Evolutionary conservation across 495 filamentous ascomycete species (phyloP), one percentile per base, ranked within the genome.

Genomic region (Melanomma pulvis-pyrius): DNA sequence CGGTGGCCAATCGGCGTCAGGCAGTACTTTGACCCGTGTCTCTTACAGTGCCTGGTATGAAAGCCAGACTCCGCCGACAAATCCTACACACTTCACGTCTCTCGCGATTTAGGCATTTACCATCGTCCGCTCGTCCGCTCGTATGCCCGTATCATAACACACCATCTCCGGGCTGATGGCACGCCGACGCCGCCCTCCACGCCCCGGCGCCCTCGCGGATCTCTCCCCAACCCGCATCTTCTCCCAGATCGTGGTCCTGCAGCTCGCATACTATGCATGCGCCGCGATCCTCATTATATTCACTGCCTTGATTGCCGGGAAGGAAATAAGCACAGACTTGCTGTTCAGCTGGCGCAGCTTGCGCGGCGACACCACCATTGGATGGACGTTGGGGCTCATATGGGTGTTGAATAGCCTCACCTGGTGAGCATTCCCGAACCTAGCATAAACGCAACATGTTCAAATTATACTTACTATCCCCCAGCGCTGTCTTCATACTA

Each of bases 321-420:
- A 83, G 12, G 75, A 81, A 1, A 92, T 97, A 68, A 84, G 77
- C 26, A 71, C 89, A 0, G 87, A 90, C 53, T 75, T 96, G 34
- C 76, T 98, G 1, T 83, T 97, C 53, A 87, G 85, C 68, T 97
- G 93, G 91, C 81, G 86, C 56, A 82, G 84, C n/a, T 72, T 98
- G 65, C 80, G 93, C 63, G 93, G 92, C 39, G 96, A 98, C 79
- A 96, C 89, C 5, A 92, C 92, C 7, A 84, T 91, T 39, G 94
- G 94, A 47, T 99, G 93, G 93, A 89, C 93, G 75, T 71, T 96
- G 68, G 92, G 90, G 2, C 81, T 96, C 60, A 87, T 96, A 12
- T 96, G 92, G 92, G 73, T 96, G 75, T 77, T 96, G 71, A 88
- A 89, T 72, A 86, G 87, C 56, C 78, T 90, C 13, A 78, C 92